Evolutionary conservation across 2,329 filamentous ascomycete species (phyloP), one percentile per base, ranked within the genome.

Genomic region (Trichoderma brevicompactum): DNA sequence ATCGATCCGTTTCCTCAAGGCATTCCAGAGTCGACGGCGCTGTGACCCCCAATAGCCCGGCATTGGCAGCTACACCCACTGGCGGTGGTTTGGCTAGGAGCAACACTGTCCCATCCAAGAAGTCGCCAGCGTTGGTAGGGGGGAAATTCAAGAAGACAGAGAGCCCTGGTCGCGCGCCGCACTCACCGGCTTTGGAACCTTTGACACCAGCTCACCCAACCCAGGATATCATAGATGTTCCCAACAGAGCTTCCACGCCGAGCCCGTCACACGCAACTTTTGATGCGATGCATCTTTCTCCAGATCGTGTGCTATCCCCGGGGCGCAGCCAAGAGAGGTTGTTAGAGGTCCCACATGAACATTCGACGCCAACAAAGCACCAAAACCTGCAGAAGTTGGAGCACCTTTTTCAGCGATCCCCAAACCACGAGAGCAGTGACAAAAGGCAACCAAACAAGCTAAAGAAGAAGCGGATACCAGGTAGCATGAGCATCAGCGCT

Each of bases 21-120:
- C 88, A 92, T 70, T 97, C 94, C 5, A 87, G 89, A 66, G 84
- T 89, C 66, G 94, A 93, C 67, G 89, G 86, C 65, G 83, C 86
- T 32, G 87, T 89, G 7, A 92, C 88, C 61, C 92, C 92, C 0
- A 86, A 83, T 60, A 90, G 86, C 68, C 88, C 87, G 12, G 81
- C 81, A 5, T 76, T 83, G 63, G 79, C 79, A 3, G 76, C 82
- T 32, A 83, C 85, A 1, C 83, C 89, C 0, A 84, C 84, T 1
- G 81, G 87, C 1, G 81, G 87, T 52, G 81, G 83, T 15, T 74
- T 88, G 17, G 81, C 78, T 46, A 82, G 86, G 65, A 97, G 94
- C 79, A 98, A 98, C 74, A 99, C 95, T 3, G 83, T 98, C 13
- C 95, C 95, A 0, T 95, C 94, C 0, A 96, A 96, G 74, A 90